Conservation (phyloP, 1,139 yeast genomes). For the Debaryomyces nepalensis region DNA sequence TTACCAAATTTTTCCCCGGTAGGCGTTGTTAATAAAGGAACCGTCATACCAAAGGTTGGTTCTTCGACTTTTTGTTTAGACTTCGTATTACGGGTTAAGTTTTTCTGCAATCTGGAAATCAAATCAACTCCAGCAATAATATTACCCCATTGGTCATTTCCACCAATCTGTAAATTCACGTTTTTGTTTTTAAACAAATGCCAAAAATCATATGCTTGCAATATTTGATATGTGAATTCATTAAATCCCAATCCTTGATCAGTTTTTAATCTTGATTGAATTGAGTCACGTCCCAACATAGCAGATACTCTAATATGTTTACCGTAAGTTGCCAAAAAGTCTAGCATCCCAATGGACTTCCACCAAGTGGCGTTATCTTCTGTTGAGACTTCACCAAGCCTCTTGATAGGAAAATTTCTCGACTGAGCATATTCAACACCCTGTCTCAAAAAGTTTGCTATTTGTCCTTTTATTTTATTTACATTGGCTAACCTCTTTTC, state of each 20-base stretch:
- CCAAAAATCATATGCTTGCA: slow-evolving; percentile 95
- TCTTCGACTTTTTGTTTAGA: slow-evolving; percentile 19
- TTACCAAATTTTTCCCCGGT: slow-evolving; percentile 95
- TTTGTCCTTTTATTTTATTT: slow-evolving; percentile 62
- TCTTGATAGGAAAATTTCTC: slow-evolving; percentile 50
- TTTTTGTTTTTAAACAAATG: slow-evolving; percentile 64
- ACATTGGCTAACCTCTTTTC: slow-evolving; percentile 63
- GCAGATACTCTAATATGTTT: slow-evolving; percentile 78
- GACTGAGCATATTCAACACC: slow-evolving; percentile 67
- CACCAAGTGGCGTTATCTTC: slow-evolving; percentile 87
- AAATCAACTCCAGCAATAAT: slow-evolving; percentile 95
- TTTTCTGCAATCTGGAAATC: slow-evolving; percentile 61
- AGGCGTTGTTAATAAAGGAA: slow-evolving; percentile 86
- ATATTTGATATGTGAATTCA: slow-evolving; percentile 88
- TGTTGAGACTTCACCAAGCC: slow-evolving; percentile 44
- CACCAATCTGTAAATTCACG: slow-evolving; percentile 87
- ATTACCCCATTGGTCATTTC: slow-evolving; percentile 98
- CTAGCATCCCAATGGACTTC: slow-evolving; percentile 73
- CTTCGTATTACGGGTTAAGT: slow-evolving; percentile 19
- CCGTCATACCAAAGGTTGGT: slow-evolving; percentile 77
- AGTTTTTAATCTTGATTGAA: slow-evolving; percentile 70
- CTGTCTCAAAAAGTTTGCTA: slow-evolving; percentile 59
- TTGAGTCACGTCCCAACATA: slow-evolving; percentile 90
- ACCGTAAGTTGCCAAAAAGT: slow-evolving; percentile 79
- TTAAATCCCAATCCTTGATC: slow-evolving; percentile 86